Percentiles rank a stretch among this genome's conserved stretches.
Conservation (phyloP, 176 grass and related monocot genomes). For the Bolboschoenus planiculmis region DNA sequence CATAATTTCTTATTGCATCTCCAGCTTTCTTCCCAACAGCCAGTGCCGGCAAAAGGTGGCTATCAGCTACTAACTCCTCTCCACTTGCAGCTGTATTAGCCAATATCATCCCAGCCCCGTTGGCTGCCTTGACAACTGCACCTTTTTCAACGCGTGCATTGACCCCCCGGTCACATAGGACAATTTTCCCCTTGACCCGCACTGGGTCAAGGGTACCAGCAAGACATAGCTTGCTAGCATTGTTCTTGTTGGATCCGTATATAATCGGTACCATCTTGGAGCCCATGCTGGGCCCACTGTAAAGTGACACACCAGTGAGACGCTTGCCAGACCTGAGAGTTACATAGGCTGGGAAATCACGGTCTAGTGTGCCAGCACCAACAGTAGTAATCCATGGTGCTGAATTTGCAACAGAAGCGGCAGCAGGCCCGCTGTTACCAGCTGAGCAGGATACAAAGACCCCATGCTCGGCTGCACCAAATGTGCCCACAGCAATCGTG, state of each 20-base stretch:
- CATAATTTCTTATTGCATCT: slow-evolving; percentile 68
- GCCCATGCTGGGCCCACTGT: slow-evolving; percentile 39
- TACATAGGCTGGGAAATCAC: slow-evolving; percentile 63
- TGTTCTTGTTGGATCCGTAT: slow-evolving; percentile 52
- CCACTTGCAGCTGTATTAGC: slow-evolving; percentile 77
- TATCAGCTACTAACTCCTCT: slow-evolving; percentile 91
- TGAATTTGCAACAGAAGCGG: slow-evolving; percentile 61
- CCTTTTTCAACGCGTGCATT: slow-evolving; percentile 92
- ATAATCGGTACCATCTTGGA: slow-evolving; percentile 48
- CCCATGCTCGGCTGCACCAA: slow-evolving; percentile 54
- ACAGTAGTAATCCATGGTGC: slow-evolving; percentile 92
- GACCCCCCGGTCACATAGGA: slow-evolving; percentile 85
- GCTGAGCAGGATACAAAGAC: slow-evolving; percentile 96
- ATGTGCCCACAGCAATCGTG: slow-evolving; percentile 74
- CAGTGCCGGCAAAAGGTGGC: slow-evolving; percentile 78
- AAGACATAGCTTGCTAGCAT: slow-evolving; percentile 83
- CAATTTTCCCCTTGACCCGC: slow-evolving; percentile 64
- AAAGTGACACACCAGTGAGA: slow-evolving; percentile 68
- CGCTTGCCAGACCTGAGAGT: slow-evolving; percentile 38
- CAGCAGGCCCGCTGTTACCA: slow-evolving; percentile 69
- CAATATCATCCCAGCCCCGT: slow-evolving; percentile 76
- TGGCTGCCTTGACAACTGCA: slow-evolving; percentile 68
- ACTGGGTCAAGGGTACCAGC: slow-evolving; percentile 56
- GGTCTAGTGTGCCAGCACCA: slow-evolving; percentile 71
- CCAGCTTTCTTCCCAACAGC: slow-evolving; percentile 55